Evolutionary conservation across 2,329 filamentous ascomycete genomes (phyloP), one percentile per base, ranked within the genome.

Genomic region (Penicillium sp.): DNA sequence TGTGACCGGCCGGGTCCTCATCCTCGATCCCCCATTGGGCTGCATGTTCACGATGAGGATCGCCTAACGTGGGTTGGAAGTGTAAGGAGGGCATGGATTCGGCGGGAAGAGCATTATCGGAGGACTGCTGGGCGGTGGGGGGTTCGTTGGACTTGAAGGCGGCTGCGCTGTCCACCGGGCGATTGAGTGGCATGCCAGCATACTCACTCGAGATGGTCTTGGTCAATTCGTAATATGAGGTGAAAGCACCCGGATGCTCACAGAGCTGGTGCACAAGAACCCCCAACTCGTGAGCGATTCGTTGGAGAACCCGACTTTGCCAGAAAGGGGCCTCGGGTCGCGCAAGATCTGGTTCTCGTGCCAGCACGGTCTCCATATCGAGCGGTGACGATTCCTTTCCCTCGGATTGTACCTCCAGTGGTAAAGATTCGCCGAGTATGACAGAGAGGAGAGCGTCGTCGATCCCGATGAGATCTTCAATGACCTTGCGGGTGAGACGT

Each of bases 401-500:
- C 7, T 9, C 11, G 3, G 33, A 37, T 39, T 55, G 46, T 37
- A 50, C 58, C 47, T 61, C 60, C 18, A 61, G 63, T 3, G 84
- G 82, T 25, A 95, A 71, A 2, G 81, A 74, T 65, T 96, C 90
- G 9, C 93, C 93, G 47, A 97, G 85, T 7, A 98, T 83, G 43
- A 96, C 83, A 0, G 87, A 87, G 7, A 98, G 77, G 18, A 93
- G 75, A 43, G 81, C 80, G 54, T 96, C 89, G 59, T 97, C 90
- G 47, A 98, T 86, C 7, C 91, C 91, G 65, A 97, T 86, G 38
- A 98, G 73, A 63, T 96, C 90, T 45, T 84, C 82, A 58, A 98
- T 89, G 27, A 97, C 86, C 60, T 84, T 88, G 49, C 86, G 82
- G 3, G 91, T 95, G 43, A 97, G 81, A 9, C 85, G 81, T 51